Evolutionary conservation across 495 filamentous ascomycete species (phyloP).

Genomic region (Glonium stellatum): DNA sequence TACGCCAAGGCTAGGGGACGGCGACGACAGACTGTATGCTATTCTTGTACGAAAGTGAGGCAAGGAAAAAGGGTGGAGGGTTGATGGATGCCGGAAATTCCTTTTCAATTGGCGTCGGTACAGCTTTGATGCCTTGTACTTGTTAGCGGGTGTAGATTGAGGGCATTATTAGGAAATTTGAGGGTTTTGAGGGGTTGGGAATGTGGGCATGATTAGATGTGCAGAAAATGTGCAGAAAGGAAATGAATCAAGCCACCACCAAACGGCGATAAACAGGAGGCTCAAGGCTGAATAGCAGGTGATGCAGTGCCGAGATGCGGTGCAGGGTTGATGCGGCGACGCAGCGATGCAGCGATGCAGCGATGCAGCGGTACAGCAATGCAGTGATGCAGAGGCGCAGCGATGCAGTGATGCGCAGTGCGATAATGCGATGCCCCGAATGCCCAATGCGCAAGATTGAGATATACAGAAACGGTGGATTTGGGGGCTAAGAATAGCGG

Average conservation of each 20-base stretch:
- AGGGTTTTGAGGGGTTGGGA: not conserved
- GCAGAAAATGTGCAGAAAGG: too few species aligned
- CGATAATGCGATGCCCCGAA: not conserved
- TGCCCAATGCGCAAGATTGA: not conserved
- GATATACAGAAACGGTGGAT: too few species aligned
- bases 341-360: too few species aligned
- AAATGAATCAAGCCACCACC: not conserved
- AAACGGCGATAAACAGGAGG: not conserved
- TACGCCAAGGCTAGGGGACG: not conserved
- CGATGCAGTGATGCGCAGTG: not conserved
- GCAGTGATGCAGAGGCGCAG: too few species aligned
- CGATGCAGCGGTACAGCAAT: too few species aligned
- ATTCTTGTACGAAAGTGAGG: conserved; percentile 18
- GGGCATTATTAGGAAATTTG: not conserved
- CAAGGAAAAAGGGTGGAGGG: not conserved
- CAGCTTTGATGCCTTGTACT: conserved; percentile 1
- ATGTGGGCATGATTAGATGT: not conserved
- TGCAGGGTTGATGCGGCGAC: too few species aligned
- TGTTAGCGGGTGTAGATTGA: not conserved
- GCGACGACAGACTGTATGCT: conserved; percentile 2
- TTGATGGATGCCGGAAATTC: not conserved
- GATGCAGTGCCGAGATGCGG: too few species aligned
- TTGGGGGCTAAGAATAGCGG: not conserved
- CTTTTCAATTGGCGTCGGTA: conserved; percentile 2
- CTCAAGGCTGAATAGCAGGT: not conserved